phyloP scores from a whole-genome alignment of 2,329 filamentous ascomycete genomes.

The Claviceps purpurea region DNA sequence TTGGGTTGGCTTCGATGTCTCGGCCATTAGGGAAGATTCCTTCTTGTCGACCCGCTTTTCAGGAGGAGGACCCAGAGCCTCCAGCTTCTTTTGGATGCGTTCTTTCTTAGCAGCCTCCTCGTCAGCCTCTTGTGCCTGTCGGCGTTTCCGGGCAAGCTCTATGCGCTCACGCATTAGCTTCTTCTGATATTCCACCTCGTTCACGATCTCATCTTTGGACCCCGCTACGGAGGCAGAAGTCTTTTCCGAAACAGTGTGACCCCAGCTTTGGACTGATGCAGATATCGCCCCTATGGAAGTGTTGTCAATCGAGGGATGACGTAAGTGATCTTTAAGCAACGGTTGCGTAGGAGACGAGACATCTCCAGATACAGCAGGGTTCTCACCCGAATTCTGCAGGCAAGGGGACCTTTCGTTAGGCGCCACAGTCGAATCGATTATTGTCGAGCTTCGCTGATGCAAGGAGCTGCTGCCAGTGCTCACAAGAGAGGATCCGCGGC shows the following conservation, averaged over 20 bases:
- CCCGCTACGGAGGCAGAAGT: slow-evolving; percentile 16
- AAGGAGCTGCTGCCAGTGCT: slow-evolving; percentile 71
- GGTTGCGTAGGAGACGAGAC: slow-evolving; percentile 8
- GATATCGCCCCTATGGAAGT: slow-evolving; percentile 30
- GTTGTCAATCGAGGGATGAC: slow-evolving; percentile 17
- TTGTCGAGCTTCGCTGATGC: slow-evolving; percentile 40
- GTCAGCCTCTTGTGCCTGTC: slow-evolving; percentile 54
- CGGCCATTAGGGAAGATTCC: slow-evolving; percentile 26
- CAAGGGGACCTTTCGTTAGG: slow-evolving; percentile 35
- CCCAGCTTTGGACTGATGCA: slow-evolving; percentile 24
- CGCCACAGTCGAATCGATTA: slow-evolving; percentile 26
- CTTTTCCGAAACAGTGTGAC: slow-evolving; percentile 16
- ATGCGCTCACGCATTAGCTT: slow-evolving; percentile 61
- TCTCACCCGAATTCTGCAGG: slow-evolving; percentile 32
- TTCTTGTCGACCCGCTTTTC: slow-evolving; percentile 47
- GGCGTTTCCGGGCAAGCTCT: slow-evolving; percentile 55
- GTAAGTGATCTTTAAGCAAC: slow-evolving; percentile 14
- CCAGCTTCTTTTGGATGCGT: slow-evolving; percentile 58
- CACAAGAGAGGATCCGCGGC: slow-evolving; percentile 80
- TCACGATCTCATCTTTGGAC: slow-evolving; percentile 24
- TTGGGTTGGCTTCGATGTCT: slow-evolving; percentile 22
- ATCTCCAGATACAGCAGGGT: slow-evolving; percentile 31
- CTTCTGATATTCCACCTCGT: slow-evolving; percentile 51
- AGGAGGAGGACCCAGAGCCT: slow-evolving; percentile 52
- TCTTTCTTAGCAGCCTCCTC: slow-evolving; percentile 61